Evolutionary conservation across 2,329 filamentous ascomycete species (phyloP).

Genomic region (Epichloe gansuensis): DNA sequence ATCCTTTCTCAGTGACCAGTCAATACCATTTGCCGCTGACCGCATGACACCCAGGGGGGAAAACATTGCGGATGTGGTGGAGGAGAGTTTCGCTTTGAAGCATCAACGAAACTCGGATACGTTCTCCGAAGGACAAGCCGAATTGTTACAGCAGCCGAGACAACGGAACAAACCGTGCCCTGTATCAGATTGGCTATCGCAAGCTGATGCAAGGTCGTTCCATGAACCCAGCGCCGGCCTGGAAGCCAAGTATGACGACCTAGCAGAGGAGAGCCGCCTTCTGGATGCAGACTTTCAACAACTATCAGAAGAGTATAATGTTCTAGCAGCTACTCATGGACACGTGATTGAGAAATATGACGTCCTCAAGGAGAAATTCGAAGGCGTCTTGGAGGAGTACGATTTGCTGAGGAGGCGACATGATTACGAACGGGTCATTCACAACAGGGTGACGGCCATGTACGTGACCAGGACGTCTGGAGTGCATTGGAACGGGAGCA

Average conservation of each 20-base stretch:
- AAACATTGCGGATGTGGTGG: not conserved
- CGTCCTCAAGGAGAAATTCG: not conserved
- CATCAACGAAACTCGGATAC: not conserved
- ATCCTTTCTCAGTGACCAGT: not conserved
- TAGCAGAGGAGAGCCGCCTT: not conserved
- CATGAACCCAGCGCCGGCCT: not conserved
- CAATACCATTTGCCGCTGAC: not conserved
- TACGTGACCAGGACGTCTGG: not conserved
- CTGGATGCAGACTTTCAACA: not conserved
- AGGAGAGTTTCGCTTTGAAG: not conserved
- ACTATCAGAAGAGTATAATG: not conserved
- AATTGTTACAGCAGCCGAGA: not conserved
- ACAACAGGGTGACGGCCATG: not conserved
- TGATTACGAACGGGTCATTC: not conserved
- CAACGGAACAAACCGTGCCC: too few species aligned
- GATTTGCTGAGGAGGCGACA: not conserved
- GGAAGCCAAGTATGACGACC: not conserved
- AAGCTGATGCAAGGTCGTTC: not conserved
- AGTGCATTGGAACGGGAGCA: not conserved
- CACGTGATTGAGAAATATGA: not conserved
- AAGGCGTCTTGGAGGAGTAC: not conserved
- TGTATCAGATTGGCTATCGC: not conserved
- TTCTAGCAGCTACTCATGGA: not conserved
- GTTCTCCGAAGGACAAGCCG: slow-evolving; percentile 1
- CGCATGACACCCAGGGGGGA: not conserved